Base-by-base conservation (phyloP, 768 basidiomycete species). In the Cyclocybe cylindracea region DNA sequence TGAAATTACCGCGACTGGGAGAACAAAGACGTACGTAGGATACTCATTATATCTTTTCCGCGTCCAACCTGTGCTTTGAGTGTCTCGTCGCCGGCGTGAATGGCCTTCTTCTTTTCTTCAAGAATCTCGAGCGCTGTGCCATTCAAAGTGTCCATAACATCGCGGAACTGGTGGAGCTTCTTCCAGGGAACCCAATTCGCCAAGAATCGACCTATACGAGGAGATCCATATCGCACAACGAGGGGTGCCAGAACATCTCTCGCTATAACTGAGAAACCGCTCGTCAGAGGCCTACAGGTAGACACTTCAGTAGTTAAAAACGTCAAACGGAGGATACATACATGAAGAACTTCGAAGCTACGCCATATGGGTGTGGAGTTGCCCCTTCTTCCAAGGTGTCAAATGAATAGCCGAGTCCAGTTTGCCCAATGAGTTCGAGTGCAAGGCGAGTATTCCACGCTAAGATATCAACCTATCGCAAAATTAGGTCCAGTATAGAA, bases 351-450 rank as follows among this genome's bases (percentile, higher is more conserved):
- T 72, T 69, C 24, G 67, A 59, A 5, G 70, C 64, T 10, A 51
- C 37, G 16, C 57, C 61, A 46, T 71, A 78, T 42, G 63, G 71
- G 60, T 68, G 70, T 1, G 54, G 54, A 10, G 52, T 51, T 6
- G 55, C 51, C 10, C 68, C 68, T 34, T 70, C 67, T 11, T 58
- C 63, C 9, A 81, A 67, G 0, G 70, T 51, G 54, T 78, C 76
- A 38, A 78, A 77, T 11, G 71, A 72, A 43, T 67, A 68, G 5
- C 77, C 76, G 14, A 83, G 65, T 5, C 79, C 78, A 19, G 70
- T 74, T 65, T 77, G 77, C 11, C 77, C 78, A 43, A 83, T 74
- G 37, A 80, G 65, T 52, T 82, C 79, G 16, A 81, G 66, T 14
- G 79, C 75, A 10, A 71, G 67, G 4, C 79, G 69, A 9, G 73